These are phyloP conservation scores for Cadophora malorum DNA, from an alignment of 2,329 filamentous ascomycete genomes.

Conservation along the genomic window DNA sequence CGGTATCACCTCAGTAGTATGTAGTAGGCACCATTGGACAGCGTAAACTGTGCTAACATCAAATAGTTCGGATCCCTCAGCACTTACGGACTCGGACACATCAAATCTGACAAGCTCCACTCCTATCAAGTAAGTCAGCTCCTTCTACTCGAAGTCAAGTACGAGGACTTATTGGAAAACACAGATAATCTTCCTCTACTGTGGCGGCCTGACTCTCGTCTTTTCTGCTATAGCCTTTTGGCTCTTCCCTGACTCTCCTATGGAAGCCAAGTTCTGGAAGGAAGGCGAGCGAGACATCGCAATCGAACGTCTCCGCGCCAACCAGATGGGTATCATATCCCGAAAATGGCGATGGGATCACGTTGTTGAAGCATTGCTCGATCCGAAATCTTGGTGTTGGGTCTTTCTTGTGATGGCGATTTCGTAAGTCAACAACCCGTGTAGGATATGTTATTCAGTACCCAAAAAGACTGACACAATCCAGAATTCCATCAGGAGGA, in stretches of 20 bases:
- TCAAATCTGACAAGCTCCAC: constrained; percentile 52
- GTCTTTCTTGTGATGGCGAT: constrained; percentile 38
- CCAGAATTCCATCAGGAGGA: constrained; percentile 31
- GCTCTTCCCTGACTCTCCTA: constrained; percentile 35
- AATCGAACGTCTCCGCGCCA: constrained; percentile 57
- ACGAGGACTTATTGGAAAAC: no score
- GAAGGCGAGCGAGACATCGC: constrained; percentile 58
- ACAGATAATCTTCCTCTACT: constrained; percentile 59
- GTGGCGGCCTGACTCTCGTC: constrained; percentile 56
- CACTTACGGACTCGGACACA: constrained; percentile 64
- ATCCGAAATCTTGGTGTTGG: constrained; percentile 47
- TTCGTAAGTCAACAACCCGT: no score
- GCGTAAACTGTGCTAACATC: neutral
- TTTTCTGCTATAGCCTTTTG: constrained; percentile 53
- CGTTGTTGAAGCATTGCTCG: constrained; percentile 45
- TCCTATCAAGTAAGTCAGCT: constrained; percentile 38
- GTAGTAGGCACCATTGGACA: neutral
- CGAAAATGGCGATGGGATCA: constrained; percentile 59
- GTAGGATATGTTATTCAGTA: no score
- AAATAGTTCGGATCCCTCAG: constrained; percentile 6
- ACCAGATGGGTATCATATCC: constrained; percentile 60
- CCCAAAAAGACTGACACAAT: no score
- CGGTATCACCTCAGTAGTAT: constrained; percentile 57
- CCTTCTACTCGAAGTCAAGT: no score
- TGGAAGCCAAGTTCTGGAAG: constrained; percentile 52